These are phyloP conservation scores for Aegilops bicornis DNA, from an alignment of 176 grass and related monocot genomes.

Conservation along the genomic window DNA sequence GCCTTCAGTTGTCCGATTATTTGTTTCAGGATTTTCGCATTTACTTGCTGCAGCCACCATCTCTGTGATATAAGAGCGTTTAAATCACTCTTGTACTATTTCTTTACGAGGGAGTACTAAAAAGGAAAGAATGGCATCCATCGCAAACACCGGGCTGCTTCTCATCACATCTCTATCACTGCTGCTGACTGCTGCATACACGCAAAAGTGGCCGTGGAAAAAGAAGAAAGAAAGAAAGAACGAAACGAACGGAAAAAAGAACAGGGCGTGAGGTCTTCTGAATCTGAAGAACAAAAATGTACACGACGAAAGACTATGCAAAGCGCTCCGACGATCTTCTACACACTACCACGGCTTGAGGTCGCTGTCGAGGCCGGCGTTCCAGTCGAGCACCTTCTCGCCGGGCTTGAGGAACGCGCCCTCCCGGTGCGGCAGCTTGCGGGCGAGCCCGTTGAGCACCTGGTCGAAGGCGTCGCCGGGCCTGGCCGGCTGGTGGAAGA, in stretches of 20 bases:
- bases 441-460: constrained; percentile 61
- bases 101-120: no score
- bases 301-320: neutral
- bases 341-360: constrained; percentile 48
- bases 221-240: neutral
- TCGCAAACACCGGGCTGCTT: neutral
- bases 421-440: constrained; percentile 55
- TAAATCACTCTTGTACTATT: no score
- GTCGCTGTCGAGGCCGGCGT: constrained; percentile 45
- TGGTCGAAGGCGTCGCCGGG: constrained; percentile 70
- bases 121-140: no score
- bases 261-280: neutral
- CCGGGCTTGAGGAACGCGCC: constrained; percentile 43
- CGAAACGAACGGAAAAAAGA: neutral
- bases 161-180: neutral
- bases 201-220: neutral
- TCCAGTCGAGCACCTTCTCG: constrained; percentile 55
- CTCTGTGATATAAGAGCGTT: no score
- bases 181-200: neutral
- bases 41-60: no score
- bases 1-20: no score
- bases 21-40: no score
- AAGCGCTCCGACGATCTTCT: neutral
- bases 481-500: constrained; percentile 61
- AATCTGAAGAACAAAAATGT: neutral